phyloP scores from a whole-genome alignment of 2,329 filamentous ascomycete species.

The Colletotrichum sp. region DNA sequence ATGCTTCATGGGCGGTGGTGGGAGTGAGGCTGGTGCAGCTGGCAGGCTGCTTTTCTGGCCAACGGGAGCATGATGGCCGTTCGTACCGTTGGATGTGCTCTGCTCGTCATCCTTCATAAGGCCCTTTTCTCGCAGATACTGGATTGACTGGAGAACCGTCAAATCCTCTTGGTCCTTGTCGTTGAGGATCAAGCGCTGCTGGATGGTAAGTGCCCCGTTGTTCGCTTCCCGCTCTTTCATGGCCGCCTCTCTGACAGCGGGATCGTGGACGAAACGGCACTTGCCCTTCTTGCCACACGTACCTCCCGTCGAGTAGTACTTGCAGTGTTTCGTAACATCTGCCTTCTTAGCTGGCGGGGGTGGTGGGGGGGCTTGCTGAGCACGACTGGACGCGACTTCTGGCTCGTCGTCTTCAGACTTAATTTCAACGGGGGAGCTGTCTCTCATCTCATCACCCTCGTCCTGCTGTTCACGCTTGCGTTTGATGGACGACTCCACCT shows the following conservation, averaged over 20 bases:
- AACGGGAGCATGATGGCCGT: not conserved
- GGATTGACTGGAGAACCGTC: slow-evolving; percentile 68
- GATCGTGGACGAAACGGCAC: slow-evolving; percentile 75
- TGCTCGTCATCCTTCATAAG: slow-evolving; percentile 44
- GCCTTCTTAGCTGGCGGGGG: slow-evolving; percentile 59
- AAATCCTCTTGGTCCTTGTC: slow-evolving; percentile 73
- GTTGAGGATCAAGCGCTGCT: slow-evolving; percentile 69
- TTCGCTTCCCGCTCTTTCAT: slow-evolving; percentile 69
- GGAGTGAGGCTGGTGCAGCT: slow-evolving; percentile 41
- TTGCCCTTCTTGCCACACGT: slow-evolving; percentile 76
- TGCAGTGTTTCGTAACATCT: slow-evolving; percentile 70
- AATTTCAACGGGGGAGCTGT: slow-evolving; percentile 49
- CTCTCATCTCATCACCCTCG: slow-evolving; percentile 70
- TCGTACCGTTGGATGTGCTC: slow-evolving; percentile 23
- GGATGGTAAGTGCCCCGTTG: slow-evolving; percentile 68
- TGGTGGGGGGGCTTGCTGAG: slow-evolving; percentile 35
- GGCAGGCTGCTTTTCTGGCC: slow-evolving; percentile 33
- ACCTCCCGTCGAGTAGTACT: slow-evolving; percentile 73
- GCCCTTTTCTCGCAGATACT: slow-evolving; percentile 68
- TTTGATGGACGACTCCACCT: slow-evolving; percentile 73
- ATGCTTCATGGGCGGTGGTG: slow-evolving; percentile 32
- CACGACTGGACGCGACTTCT: slow-evolving; percentile 60
- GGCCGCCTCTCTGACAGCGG: slow-evolving; percentile 66
- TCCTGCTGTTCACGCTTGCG: slow-evolving; percentile 72
- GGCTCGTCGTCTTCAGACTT: slow-evolving; percentile 65